Conservation (phyloP, 805 yeast genomes). For the Nakazawaea populi region DNA sequence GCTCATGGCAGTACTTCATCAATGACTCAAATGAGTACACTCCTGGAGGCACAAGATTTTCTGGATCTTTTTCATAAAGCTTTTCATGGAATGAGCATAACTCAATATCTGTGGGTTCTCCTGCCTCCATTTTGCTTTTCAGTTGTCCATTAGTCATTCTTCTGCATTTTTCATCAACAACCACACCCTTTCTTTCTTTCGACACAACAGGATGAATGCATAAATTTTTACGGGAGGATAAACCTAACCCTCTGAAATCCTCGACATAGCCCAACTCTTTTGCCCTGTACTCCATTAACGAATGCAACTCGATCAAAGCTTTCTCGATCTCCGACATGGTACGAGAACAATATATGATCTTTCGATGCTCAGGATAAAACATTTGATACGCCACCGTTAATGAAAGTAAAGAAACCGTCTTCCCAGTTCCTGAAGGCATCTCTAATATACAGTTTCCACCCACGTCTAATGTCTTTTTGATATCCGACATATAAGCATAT, state of each 20-base stretch:
- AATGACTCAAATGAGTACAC: slow-evolving; percentile 91
- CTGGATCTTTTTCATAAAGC: slow-evolving; percentile 79
- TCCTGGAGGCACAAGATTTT: slow-evolving; percentile 84
- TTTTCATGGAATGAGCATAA: slow-evolving; percentile 91
- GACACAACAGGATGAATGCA: slow-evolving; percentile 87
- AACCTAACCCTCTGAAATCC: slow-evolving; percentile 90
- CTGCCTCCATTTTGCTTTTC: slow-evolving; percentile 56
- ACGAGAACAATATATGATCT: slow-evolving; percentile 96
- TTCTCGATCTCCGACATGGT: slow-evolving; percentile 99
- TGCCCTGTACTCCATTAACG: slow-evolving; percentile 81
- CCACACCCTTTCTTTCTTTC: slow-evolving; percentile 82
- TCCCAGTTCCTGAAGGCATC: slow-evolving; percentile 99
- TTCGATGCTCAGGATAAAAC: slow-evolving; percentile 88
- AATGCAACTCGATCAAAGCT: slow-evolving; percentile 86
- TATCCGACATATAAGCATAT: slow-evolving; percentile 95
- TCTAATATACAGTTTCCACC: slow-evolving; percentile 96
- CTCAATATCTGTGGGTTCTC: slow-evolving; percentile 48
- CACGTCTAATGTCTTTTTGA: slow-evolving; percentile 87
- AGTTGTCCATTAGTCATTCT: slow-evolving; percentile 90
- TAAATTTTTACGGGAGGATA: slow-evolving; percentile 89
- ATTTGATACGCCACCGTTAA: slow-evolving; percentile 93
- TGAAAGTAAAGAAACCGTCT: slow-evolving; percentile 87
- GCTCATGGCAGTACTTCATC: slow-evolving; percentile 66
- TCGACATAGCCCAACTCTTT: slow-evolving; percentile 81
- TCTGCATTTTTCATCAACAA: slow-evolving; percentile 95